Base-by-base conservation (phyloP, 257 asterid species). In the Nicotiana noctiflora region DNA sequence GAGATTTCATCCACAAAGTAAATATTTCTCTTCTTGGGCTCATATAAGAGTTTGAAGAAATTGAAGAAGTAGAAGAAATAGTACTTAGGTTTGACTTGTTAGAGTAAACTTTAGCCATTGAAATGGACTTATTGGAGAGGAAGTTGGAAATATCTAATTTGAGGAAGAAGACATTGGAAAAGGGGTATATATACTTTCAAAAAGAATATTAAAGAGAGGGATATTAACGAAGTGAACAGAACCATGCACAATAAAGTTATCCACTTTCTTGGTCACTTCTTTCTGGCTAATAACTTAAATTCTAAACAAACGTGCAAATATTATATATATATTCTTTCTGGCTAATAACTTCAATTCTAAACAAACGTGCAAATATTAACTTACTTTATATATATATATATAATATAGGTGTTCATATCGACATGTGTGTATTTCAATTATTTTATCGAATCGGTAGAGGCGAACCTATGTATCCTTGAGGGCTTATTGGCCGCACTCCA, bases 1-100 rank as follows among this genome's bases (percentile, higher is more conserved):
- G 89, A 8, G 97, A 93, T 79, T 90, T 93, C 94, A 91, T 88
- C 97, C 93, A 91, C 75, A 93, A 75, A 1, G 97, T 93, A 75
- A 89, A 89, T 1, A 76, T 44, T 75, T 91, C 93, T 77, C 87
- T 85, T 46, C 79, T 60, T 15, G 91, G 76, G 1, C 88, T 84
- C 37, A 79, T 17, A 15, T 78, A 84, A 46, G 79, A 51, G 52
- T 72, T 53, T 8, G 77, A 60, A 44, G 84, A 77, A 31, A 15
- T 81, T 2, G 31, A 21, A 46, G 64, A 64, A 23, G n/a, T n/a
- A 31, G 34, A 64, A 23, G 84, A 81, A 32, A 15, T 85, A 4
- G 27, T 68, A 68, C 3, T 68, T 4, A n/a, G 53, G 18, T 37
- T 49, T 46, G 67, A 29, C 29, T 66, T 21, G 70, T 87, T 85